These are phyloP conservation scores for Tricholoma terreum DNA, from an alignment of 768 basidiomycete species.

Conservation along the genomic window DNA sequence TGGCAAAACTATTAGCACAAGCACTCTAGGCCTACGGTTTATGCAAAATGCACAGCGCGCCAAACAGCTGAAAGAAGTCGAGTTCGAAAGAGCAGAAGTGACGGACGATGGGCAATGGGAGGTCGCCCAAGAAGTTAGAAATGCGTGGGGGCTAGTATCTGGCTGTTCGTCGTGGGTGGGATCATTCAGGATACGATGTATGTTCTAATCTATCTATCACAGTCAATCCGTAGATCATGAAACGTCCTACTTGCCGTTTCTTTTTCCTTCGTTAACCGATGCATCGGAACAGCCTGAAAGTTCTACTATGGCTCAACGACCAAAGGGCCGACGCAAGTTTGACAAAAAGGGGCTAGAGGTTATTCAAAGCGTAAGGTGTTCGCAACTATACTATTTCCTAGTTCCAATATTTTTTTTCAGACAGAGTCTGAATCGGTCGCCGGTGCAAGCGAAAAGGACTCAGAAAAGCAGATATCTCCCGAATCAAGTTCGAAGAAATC, in stretches of 20 bases:
- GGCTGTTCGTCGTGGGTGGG: conserved; percentile 19
- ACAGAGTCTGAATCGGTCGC: conserved; percentile 13
- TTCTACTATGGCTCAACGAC: conserved; percentile 16
- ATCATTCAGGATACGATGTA: conserved; percentile 3
- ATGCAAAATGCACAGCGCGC: conserved; percentile 69
- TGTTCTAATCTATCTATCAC: not conserved
- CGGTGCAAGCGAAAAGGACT: not conserved
- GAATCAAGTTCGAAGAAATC: conserved; percentile 3
- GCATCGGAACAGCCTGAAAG: conserved; percentile 20
- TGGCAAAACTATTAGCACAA: conserved; percentile 55
- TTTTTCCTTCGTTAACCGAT: conserved; percentile 40
- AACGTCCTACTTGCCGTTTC: conserved; percentile 63
- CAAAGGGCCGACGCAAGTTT: conserved; percentile 54
- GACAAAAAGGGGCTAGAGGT: conserved; percentile 51
- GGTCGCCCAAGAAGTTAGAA: conserved; percentile 47
- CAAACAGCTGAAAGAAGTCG: conserved; percentile 47
- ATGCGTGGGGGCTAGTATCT: conserved; percentile 45
- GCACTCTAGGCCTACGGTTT: conserved; percentile 64
- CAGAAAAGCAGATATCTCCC: not conserved
- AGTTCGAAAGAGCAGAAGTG: conserved; percentile 50
- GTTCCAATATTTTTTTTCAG: conserved; percentile 21
- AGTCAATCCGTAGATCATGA: conserved; percentile 46
- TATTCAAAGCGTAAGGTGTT: conserved; percentile 19
- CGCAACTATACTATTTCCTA: not conserved
- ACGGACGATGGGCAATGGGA: conserved; percentile 69